phyloP scores from a whole-genome alignment of 768 basidiomycete species.

The Boletus vermiculosoides region DNA sequence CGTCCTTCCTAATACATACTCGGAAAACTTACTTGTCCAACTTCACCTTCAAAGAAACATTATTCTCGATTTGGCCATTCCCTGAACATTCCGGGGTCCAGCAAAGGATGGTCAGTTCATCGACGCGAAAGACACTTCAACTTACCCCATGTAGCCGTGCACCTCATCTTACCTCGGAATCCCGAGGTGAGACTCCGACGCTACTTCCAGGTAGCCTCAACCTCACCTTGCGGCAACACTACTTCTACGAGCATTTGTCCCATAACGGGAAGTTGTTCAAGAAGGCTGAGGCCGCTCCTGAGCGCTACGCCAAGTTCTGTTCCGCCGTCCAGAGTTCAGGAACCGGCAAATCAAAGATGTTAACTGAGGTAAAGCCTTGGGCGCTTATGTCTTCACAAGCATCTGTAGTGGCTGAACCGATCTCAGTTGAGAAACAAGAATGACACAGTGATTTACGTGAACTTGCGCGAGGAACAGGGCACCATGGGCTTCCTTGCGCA shows the following conservation, averaged over 20 bases:
- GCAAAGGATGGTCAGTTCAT: not conserved
- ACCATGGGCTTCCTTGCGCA: not conserved
- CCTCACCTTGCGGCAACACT: no score
- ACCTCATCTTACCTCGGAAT: no score
- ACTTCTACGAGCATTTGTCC: not conserved
- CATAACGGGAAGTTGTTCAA: not conserved
- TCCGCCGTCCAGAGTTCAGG: constrained; percentile 5
- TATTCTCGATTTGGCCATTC: not conserved
- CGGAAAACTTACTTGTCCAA: not conserved
- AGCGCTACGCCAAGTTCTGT: not conserved
- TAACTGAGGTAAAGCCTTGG: not conserved
- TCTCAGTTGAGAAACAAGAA: not conserved
- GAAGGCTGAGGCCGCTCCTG: no score
- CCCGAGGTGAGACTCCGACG: no score
- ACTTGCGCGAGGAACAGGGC: not conserved
- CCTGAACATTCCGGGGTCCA: not conserved
- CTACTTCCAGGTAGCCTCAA: no score
- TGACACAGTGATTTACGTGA: not conserved
- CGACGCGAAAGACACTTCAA: not conserved
- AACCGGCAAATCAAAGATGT: constrained; percentile 1
- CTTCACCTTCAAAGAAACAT: not conserved
- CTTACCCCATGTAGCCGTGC: no score
- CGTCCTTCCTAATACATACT: not conserved
- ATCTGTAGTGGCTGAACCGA: not conserved
- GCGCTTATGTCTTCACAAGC: not conserved